Conservation (phyloP, 164 flowering plant species). For the Nelumbo lutea region DNA sequence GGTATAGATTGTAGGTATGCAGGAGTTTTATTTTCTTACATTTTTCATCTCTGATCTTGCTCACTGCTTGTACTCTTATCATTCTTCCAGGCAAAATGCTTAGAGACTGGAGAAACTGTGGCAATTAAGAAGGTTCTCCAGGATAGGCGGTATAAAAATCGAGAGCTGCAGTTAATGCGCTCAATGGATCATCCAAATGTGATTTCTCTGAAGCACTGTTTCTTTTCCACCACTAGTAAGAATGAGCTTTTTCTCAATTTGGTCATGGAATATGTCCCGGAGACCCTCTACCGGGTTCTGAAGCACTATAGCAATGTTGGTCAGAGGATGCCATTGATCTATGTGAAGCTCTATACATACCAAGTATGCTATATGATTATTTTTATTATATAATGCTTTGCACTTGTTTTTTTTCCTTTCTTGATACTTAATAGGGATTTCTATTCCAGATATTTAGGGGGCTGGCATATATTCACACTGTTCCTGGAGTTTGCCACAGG, state of each 20-base stretch:
- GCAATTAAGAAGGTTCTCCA: slow-evolving; percentile 24
- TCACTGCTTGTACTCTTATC: background rate
- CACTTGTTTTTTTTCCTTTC: background rate
- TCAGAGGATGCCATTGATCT: slow-evolving; percentile 63
- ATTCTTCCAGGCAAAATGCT: slow-evolving; percentile 73
- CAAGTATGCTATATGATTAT: background rate
- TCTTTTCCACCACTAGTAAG: slow-evolving; percentile 77
- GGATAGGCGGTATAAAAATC: slow-evolving; percentile 88
- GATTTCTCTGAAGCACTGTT: slow-evolving; percentile 28
- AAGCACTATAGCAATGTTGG: slow-evolving; percentile 71
- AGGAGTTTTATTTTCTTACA: background rate
- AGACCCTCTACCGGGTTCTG: slow-evolving; percentile 69
- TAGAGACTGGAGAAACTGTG: slow-evolving; percentile 38
- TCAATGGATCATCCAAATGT: slow-evolving; percentile 95
- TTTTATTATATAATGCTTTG: background rate
- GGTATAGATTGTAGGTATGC: slow-evolving; percentile 31
- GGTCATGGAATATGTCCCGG: slow-evolving; percentile 97
- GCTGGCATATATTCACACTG: slow-evolving; percentile 71
- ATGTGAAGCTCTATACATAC: background rate
- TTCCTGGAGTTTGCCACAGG: slow-evolving; percentile 60
- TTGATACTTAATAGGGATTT: background rate
- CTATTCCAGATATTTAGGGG: slow-evolving; percentile 78
- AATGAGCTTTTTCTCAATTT: slow-evolving; percentile 86
- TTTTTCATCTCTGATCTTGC: background rate
- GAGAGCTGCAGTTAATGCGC: slow-evolving; percentile 92